Percentiles rank a stretch among this genome's conserved stretches.
Conservation (phyloP, 2,329 filamentous ascomycete species). For the Diplodia intermedia region DNA sequence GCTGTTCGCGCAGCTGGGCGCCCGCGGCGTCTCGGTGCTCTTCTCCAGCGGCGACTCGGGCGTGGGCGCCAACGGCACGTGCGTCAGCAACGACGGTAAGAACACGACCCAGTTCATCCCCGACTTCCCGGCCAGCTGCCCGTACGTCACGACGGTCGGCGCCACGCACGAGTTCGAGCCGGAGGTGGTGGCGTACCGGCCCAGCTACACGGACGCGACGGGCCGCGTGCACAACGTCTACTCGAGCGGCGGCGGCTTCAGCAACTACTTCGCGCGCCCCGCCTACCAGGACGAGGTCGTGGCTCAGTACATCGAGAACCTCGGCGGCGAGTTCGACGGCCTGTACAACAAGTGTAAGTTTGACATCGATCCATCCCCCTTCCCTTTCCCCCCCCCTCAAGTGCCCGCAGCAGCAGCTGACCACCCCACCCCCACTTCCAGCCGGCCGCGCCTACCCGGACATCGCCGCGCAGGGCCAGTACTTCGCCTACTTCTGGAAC, state of each 20-base stretch:
- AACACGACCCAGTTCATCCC: constrained; percentile 55
- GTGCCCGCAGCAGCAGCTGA: background rate
- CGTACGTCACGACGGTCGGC: constrained; percentile 60
- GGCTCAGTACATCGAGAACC: constrained; percentile 51
- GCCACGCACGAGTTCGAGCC: constrained; percentile 38
- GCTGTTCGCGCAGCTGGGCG: constrained; percentile 61
- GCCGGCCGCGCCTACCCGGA: constrained; percentile 59
- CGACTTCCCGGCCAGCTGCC: constrained; percentile 58
- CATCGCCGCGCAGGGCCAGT: constrained; percentile 54
- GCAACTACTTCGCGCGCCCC: constrained; percentile 54
- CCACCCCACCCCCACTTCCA: background rate
- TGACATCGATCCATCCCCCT: too few species aligned
- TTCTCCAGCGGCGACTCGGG: constrained; percentile 59
- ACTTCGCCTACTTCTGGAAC: constrained; percentile 41
- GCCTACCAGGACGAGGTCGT: constrained; percentile 53
- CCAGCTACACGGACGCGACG: constrained; percentile 35
- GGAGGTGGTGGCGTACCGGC: constrained; percentile 37
- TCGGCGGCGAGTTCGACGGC: constrained; percentile 47
- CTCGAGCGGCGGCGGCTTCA: constrained; percentile 41
- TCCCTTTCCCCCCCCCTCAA: background rate
- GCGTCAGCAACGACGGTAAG: constrained; percentile 38
- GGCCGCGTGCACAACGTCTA: constrained; percentile 34
- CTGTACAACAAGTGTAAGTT: constrained; percentile 49
- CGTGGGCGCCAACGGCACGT: constrained; percentile 48
- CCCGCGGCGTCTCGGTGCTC: constrained; percentile 58